phyloP scores from a whole-genome alignment of 2,329 filamentous ascomycete genomes.

The Zymoseptoria tritici region DNA sequence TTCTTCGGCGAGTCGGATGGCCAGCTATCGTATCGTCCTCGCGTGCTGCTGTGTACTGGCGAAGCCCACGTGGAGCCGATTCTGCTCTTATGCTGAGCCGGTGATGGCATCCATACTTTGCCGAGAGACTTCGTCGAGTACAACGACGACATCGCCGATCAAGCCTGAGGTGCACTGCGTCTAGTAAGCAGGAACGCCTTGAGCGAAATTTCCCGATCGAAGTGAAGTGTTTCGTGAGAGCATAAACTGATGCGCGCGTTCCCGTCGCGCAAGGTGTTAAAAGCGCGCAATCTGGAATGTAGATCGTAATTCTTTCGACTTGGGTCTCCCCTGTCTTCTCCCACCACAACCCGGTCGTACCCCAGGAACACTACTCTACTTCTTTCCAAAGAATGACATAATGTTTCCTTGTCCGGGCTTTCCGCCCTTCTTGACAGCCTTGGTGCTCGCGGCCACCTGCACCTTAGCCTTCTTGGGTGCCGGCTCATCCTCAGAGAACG shows the following conservation, averaged over 20 bases:
- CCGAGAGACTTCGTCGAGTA: constrained; percentile 2
- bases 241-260: neutral
- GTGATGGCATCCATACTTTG: neutral
- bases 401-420: constrained; percentile 65
- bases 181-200: neutral
- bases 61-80: neutral
- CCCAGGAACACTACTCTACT: too few relatives aligned
- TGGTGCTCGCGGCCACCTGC: constrained; percentile 26
- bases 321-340: too few relatives aligned
- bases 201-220: neutral
- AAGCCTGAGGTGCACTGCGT: neutral
- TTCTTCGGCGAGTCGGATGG: neutral
- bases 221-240: neutral
- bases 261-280: neutral
- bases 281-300: neutral
- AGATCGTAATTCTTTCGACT: neutral
- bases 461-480: constrained; percentile 49
- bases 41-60: neutral
- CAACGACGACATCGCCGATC: neutral
- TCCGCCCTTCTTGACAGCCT: constrained; percentile 46
- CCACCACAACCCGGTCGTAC: too few relatives aligned
- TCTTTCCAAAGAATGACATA: constrained; percentile 88
- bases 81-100: neutral
- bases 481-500: constrained; percentile 83
- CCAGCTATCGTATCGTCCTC: neutral